Percentiles rank a stretch among this genome's conserved stretches.
Conservation (phyloP, 768 basidiomycete species). For the Lentinula guzmanii region DNA sequence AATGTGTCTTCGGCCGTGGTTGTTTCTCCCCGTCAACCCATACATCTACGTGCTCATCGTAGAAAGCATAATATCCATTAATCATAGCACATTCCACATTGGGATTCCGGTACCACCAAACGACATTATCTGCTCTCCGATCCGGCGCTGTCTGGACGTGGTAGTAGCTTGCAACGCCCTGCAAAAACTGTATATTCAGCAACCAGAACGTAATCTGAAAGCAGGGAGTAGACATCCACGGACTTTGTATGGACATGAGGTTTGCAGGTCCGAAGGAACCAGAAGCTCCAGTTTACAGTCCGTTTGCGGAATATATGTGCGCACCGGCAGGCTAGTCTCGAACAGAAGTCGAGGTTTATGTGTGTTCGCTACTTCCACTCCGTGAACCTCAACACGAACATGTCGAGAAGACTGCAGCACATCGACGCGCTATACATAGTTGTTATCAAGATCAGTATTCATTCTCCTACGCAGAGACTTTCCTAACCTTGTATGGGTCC, state of each 20-base stretch:
- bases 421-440: conserved; percentile 45
- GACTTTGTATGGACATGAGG: conserved; percentile 64
- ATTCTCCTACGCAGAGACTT: not conserved
- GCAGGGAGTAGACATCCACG: not conserved
- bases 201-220: not conserved
- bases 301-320: conserved; percentile 57
- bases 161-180: conserved; percentile 61
- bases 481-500: conserved; percentile 60
- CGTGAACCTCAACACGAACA: conserved; percentile 52
- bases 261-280: conserved; percentile 36
- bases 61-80: conserved; percentile 50
- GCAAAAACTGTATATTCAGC: not conserved
- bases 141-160: conserved; percentile 40
- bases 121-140: conserved; percentile 38
- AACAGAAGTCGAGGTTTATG: conserved; percentile 46
- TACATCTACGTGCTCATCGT: conserved; percentile 64
- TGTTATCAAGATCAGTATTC: not conserved
- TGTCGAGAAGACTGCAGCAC: conserved; percentile 55
- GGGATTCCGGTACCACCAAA: conserved; percentile 62
- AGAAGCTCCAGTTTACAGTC: conserved; percentile 49
- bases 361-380: conserved; percentile 59
- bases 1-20: conserved; percentile 19
- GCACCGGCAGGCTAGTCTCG: conserved; percentile 50
- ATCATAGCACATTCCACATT: conserved; percentile 44
- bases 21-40: conserved; percentile 57